These are phyloP conservation scores for Penicillium corylophilum DNA, from an alignment of 2,329 filamentous ascomycete genomes.

Conservation along the genomic window DNA sequence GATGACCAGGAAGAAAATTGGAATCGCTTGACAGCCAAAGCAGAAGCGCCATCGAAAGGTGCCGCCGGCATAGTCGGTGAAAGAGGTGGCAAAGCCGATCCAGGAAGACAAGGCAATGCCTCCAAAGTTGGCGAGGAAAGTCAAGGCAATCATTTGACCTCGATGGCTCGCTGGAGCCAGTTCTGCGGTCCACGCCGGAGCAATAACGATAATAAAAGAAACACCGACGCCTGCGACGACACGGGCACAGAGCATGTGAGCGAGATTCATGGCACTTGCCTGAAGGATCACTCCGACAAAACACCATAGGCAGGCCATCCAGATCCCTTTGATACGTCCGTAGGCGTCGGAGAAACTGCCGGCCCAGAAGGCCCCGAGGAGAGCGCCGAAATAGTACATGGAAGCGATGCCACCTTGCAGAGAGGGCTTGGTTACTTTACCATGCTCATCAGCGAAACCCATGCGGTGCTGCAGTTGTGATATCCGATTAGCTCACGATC, in stretches of 20 bases:
- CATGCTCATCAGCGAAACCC: constrained; percentile 9
- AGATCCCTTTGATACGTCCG: constrained; percentile 23
- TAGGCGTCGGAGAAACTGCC: constrained; percentile 20
- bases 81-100: constrained; percentile 26
- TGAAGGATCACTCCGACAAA: constrained; percentile 23
- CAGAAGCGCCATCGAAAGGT: constrained; percentile 27
- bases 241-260: constrained; percentile 23
- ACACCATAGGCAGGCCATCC: constrained; percentile 24
- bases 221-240: constrained; percentile 27
- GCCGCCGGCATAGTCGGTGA: constrained; percentile 6
- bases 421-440: constrained; percentile 29
- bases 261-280: constrained; percentile 18
- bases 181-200: constrained; percentile 23
- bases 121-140: constrained; percentile 28
- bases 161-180: constrained; percentile 18
- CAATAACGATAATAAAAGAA: constrained; percentile 23
- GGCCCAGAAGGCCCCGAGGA: constrained; percentile 22
- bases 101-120: constrained; percentile 30
- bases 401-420: constrained; percentile 41
- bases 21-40: constrained; percentile 21
- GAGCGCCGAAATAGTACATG: constrained; percentile 36
- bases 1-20: constrained; percentile 18
- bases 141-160: constrained; percentile 21
- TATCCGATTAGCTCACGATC: constrained; percentile 1
- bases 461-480: constrained; percentile 3